Evolutionary conservation across 192 early-diverging fungal species (phyloP), one percentile per base, ranked within the genome.

Genomic region (Funneliformis mosseae): DNA sequence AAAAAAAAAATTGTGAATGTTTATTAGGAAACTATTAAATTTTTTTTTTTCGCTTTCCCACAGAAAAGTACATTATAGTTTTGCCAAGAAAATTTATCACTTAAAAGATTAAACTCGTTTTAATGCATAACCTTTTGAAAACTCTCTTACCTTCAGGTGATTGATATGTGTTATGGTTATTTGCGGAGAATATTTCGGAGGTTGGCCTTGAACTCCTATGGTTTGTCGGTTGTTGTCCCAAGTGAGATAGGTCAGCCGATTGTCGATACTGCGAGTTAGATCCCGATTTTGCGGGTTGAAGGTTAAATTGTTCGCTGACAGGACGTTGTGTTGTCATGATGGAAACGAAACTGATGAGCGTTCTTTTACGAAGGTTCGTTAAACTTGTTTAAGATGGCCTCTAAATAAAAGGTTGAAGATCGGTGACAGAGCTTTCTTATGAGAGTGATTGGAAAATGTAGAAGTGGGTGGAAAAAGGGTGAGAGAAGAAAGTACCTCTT

Each of bases 261-360:
- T 66, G 66, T 7, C 77, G 43, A 48, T 78, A 78, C 25, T 78
- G 77, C 38, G 42, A 42, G 46, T 78, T 78, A 46, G 77, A 78
- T 78, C 66, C 66, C 21, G 77, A 62, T 46, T 76, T 76, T 61
- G 28, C n/a, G 3, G 43, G 43, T 50, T 78, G 77, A 68, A 78
- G 64, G 50, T 78, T 78, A 78, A 78, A 78, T 50, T 78, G 77
- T 46, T 78, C 77, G 23, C 64, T 68, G 6, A 69, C 77, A 25
- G 77, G 77, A 9, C 77, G 77, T 68, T 78, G 77, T 42, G 77
- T 64, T 4, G 77, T 78, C 77, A 78, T 78, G 77, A 78, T 78
- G 77, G 59, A n/a, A 41, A 63, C n/a, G 16, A 33, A 38, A 33
- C 27, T 39, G 18, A 55, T 21, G 28, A 41, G n/a, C 18, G 8